Evolutionary conservation across 176 grass and related monocot species (phyloP).

Genomic region (Zea luxurians): DNA sequence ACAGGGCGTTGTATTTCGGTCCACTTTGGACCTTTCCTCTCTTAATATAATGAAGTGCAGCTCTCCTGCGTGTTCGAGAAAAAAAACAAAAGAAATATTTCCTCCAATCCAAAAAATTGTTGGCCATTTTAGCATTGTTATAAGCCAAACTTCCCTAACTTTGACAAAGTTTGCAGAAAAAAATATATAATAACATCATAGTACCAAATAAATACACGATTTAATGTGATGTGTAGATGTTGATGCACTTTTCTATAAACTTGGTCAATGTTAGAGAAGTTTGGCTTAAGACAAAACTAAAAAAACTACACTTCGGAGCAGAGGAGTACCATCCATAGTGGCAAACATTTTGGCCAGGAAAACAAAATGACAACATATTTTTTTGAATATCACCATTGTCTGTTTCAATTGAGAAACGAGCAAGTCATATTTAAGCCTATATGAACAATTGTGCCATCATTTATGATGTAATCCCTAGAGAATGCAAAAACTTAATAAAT

Average conservation of each 20-base stretch:
- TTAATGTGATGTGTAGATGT: background rate
- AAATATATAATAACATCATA: background rate
- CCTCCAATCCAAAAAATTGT: background rate
- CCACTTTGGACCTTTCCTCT: too few species aligned
- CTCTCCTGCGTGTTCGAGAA: too few species aligned
- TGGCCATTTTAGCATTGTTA: background rate
- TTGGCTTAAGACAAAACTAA: background rate
- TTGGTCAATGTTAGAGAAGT: background rate
- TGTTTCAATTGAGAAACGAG: background rate
- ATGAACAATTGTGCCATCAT: background rate
- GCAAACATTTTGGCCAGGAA: constrained; percentile 12
- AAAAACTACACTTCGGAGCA: background rate
- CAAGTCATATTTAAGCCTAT: constrained; percentile 9
- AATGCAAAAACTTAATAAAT: constrained; percentile 7
- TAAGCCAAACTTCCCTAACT: background rate
- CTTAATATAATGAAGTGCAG: too few species aligned
- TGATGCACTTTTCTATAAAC: background rate
- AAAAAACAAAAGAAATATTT: background rate
- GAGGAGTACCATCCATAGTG: background rate
- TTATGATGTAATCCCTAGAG: constrained; percentile 25
- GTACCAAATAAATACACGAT: background rate
- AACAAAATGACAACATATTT: background rate
- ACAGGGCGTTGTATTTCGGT: too few species aligned
- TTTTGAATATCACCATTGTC: background rate
- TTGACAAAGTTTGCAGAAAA: background rate